Base-by-base conservation (phyloP, 257 asterid genomes). In the Ligustrum vulgare region DNA sequence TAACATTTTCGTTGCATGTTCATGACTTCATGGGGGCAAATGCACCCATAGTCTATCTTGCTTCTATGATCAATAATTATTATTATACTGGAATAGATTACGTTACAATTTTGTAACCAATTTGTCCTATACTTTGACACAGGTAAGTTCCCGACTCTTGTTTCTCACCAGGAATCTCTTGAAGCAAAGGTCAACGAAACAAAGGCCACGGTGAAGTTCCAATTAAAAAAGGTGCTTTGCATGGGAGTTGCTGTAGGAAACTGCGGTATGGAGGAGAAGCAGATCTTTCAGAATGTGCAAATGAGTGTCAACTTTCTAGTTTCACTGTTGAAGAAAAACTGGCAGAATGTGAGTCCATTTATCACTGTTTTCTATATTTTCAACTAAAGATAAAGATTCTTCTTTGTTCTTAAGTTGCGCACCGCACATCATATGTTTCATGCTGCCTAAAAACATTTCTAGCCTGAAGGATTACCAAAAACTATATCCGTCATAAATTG, bases 231-330 rank as follows among this genome's bases (percentile, higher is more conserved):
- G 79, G 90, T 86, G 69, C 86, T 86, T 22, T 86, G 90, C 86
- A 84, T 86, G 90, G 90, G 90, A 56, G 88, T 86, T 43, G 90
- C 90, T 35, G 90, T 86, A 75, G 90, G 90, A 8, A 86, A 86
- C 74, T 75, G 79, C 54, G 80, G 54, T 72, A 84, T 86, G 90
- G 90, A 86, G 35, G 90, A 86, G 67, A 86, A 86, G 72, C 90
- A 86, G 45, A 82, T 86, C 72, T 83, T 86, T 22, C 89, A 86
- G 68, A 83, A 86, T 25, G 85, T 83, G 75, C 89, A 86, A 72
- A 86, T 86, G 89, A 83, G 90, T 20, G 81, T 86, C 20, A 86
- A 83, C 72, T 86, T 86, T 33, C 81, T 86, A 35, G 87, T 86
- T 60, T 86, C 89, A 23, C 89, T 83, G 67, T 36, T 86, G 72